These are phyloP conservation scores for Vaccinium darrowii DNA, from an alignment of 148 eudicot genomes.

Conservation along the genomic window DNA sequence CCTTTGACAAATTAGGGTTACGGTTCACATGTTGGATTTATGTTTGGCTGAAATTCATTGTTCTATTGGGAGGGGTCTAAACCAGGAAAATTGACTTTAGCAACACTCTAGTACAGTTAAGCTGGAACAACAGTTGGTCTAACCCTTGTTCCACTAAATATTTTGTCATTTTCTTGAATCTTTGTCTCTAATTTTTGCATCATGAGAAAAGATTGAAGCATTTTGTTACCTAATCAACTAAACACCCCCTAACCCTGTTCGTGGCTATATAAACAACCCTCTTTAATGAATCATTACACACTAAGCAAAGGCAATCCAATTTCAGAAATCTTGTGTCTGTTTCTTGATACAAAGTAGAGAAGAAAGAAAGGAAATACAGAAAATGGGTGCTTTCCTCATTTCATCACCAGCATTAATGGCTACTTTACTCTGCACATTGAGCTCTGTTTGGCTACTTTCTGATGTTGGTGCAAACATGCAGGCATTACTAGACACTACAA, in stretches of 20 bases:
- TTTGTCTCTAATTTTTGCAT: neutral
- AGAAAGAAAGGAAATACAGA: neutral
- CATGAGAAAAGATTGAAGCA: neutral
- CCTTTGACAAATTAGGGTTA: too few species aligned
- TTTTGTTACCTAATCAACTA: neutral
- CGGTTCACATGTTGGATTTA: too few species aligned
- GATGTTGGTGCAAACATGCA: constrained; percentile 22
- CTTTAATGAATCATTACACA: neutral
- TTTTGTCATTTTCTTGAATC: neutral
- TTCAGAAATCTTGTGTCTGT: neutral
- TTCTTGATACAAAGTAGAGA: neutral
- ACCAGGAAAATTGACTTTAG: constrained; percentile 8
- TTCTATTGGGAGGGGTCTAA: too few species aligned
- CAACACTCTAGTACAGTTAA: neutral
- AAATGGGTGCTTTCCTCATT: constrained; percentile 22
- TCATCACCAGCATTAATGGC: constrained; percentile 21
- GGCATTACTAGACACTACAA: constrained; percentile 50
- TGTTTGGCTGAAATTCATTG: too few species aligned
- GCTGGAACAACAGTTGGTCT: neutral
- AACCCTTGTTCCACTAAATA: neutral
- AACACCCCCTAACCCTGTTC: constrained; percentile 3
- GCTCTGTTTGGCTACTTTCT: constrained; percentile 19
- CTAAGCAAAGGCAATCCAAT: neutral
- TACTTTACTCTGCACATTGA: constrained; percentile 19
- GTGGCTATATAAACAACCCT: constrained; percentile 6